Conservation (phyloP, 2,329 filamentous ascomycete genomes). For the Dichotomopilus funicola region DNA sequence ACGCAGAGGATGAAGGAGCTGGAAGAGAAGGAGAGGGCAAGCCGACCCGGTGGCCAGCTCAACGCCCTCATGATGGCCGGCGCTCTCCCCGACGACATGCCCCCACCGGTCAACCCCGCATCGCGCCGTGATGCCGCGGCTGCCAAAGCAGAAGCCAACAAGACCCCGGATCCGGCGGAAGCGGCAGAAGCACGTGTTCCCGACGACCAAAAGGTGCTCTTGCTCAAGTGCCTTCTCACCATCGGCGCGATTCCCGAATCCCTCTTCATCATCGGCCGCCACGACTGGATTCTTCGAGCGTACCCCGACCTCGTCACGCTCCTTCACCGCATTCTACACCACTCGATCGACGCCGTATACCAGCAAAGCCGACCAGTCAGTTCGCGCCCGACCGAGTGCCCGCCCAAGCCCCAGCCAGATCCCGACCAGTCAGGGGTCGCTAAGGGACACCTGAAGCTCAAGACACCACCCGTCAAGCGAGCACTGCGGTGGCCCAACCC, state of each 20-base stretch:
- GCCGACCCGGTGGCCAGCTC: slow-evolving; percentile 61
- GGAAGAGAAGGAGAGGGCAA: slow-evolving; percentile 67
- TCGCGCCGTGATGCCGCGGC: slow-evolving; percentile 46
- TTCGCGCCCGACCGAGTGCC: slow-evolving; percentile 26
- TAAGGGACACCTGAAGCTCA: slow-evolving; percentile 62
- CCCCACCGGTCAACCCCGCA: slow-evolving; percentile 38
- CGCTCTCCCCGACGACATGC: slow-evolving; percentile 75
- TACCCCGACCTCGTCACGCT: slow-evolving; percentile 74
- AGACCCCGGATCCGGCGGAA: slow-evolving; percentile 38
- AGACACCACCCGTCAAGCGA: slow-evolving; percentile 55
- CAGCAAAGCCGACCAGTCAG: slow-evolving; percentile 38
- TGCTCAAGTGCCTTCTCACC: slow-evolving; percentile 78
- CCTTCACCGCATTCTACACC: slow-evolving; percentile 77
- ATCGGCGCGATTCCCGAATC: slow-evolving; percentile 92
- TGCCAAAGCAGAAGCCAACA: slow-evolving; percentile 47
- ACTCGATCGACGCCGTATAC: slow-evolving; percentile 71
- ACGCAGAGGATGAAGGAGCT: slow-evolving; percentile 67
- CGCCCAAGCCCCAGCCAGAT: slow-evolving; percentile 41
- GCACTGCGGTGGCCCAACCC: slow-evolving; percentile 77
- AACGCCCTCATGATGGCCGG: slow-evolving; percentile 87
- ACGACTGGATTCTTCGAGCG: slow-evolving; percentile 84
- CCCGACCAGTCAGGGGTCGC: slow-evolving; percentile 59
- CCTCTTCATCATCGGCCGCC: slow-evolving; percentile 78
- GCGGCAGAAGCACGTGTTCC: slow-evolving; percentile 59
- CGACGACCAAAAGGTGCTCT: slow-evolving; percentile 76